Evolutionary conservation across 1,284 basidiomycete genomes (phyloP), one percentile per base, ranked within the genome.

Genomic region (Ganoderma sinense): DNA sequence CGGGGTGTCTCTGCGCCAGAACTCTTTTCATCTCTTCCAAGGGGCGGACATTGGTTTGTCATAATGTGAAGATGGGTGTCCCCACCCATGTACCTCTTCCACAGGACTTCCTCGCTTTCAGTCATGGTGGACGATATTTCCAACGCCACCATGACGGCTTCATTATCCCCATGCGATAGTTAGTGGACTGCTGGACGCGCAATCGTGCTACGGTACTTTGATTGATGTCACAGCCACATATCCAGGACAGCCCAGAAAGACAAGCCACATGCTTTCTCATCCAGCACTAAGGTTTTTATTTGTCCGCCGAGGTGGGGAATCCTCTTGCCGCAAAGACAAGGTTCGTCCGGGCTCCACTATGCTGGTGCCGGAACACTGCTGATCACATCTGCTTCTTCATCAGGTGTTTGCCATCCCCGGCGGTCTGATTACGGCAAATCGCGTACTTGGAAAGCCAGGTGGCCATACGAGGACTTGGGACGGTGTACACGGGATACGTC

Each of bases 191-290:
- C 13, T n/a, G 55, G 62, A 13, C 33, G 29, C 23, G 29, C 36
- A 36, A 64, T 31, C 31, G 58, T 55, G 68, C 62, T 62, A 65
- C 26, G 60, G 51, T 62, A 66, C 53, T 51, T 65, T 36, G 58
- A 39, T 60, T 39, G 55, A 29, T 51, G 67, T 70, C 71, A 72
- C 71, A 70, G 69, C 69, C 71, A 72, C 71, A 29, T 18, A n/a
- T 45, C 51, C 36, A 51, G 43, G 23, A 39, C 36, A 41, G 39
- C 43, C 59, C 33, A 48, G 61, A 66, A 59, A 55, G 66, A 62
- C 62, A 64, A 36, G 16, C 39, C 14, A 36, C 7, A 11, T 66
- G 60, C 51, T 67, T 63, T 60, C 62, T 53, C 23, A 53, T 53
- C n/a, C 48, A 26, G 23, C 11, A 23, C 48, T 53, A 53, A 36